Conservation (phyloP, 768 basidiomycete species). For the Pulveroboletus ravenelii region DNA sequence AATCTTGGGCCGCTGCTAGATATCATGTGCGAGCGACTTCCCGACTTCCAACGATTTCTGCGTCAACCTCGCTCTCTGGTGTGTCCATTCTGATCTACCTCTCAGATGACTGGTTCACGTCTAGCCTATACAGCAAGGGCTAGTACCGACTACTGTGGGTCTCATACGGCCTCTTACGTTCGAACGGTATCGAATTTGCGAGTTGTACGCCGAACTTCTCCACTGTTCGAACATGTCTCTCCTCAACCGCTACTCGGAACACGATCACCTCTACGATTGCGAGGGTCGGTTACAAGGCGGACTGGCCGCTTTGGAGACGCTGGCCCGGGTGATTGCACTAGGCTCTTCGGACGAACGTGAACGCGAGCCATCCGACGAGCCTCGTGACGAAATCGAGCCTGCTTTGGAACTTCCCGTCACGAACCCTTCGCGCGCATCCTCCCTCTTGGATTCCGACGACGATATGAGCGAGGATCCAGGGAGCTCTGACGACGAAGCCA, state of each 20-base stretch:
- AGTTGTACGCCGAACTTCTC: conserved; percentile 92
- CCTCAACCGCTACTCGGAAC: conserved; percentile 74
- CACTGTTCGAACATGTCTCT: conserved; percentile 99
- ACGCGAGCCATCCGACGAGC: conserved; percentile 55
- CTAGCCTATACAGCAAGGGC: conserved; percentile 46
- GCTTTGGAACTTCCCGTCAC: conserved; percentile 67
- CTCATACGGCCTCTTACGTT: conserved; percentile 77
- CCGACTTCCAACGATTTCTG: conserved; percentile 66
- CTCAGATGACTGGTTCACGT: conserved; percentile 13
- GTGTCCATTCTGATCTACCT: conserved; percentile 25
- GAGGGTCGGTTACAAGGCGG: conserved; percentile 89
- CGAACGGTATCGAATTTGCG: conserved; percentile 93
- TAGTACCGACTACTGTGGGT: conserved; percentile 71
- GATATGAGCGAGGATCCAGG: conserved; percentile 73
- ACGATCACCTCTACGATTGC: conserved; percentile 67
- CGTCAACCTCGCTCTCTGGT: conserved; percentile 74
- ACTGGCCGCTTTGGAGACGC: conserved; percentile 73
- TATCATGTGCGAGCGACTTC: conserved; percentile 63
- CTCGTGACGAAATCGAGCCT: conserved; percentile 52
- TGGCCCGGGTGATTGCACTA: conserved; percentile 78
- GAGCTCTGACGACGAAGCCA: conserved; percentile 72
- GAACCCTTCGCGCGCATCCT: conserved; percentile 44
- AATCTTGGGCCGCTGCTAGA: conserved; percentile 81
- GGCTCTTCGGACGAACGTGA: conserved; percentile 52
- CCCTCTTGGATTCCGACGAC: conserved; percentile 65